Percentiles rank a stretch among this genome's conserved stretches.
phyloP scores from a whole-genome alignment of 2,329 filamentous ascomycete species.

The Arthrobotrys pseudoclavata region DNA sequence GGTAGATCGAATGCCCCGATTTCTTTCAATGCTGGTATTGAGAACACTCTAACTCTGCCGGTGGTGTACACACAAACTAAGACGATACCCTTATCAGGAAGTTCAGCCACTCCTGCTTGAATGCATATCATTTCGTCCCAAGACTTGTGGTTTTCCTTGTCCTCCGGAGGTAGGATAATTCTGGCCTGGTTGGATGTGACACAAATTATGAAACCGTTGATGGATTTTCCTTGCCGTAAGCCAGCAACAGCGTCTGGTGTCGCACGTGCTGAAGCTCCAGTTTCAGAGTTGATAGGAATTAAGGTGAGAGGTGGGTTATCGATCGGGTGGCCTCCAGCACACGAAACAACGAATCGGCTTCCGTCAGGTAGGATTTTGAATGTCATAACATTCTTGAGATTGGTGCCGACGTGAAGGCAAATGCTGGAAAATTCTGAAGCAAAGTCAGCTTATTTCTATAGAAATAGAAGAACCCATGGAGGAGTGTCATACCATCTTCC shows the following conservation, averaged over 20 bases:
- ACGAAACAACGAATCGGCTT: conserved; percentile 78
- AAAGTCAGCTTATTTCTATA: conserved; percentile 62
- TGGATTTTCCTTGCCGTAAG: conserved; percentile 79
- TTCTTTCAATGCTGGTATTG: conserved; percentile 89
- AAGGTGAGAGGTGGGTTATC: conserved; percentile 77
- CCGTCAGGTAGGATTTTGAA: conserved; percentile 88
- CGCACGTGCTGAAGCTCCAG: conserved; percentile 80
- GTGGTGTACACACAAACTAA: conserved; percentile 89
- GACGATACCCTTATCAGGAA: conserved; percentile 80
- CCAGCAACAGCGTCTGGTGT: conserved; percentile 81
- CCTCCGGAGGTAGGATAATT: conserved; percentile 85
- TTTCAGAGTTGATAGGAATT: conserved; percentile 82
- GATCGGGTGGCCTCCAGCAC: conserved; percentile 77
- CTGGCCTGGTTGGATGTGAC: conserved; percentile 81
- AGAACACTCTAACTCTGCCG: conserved; percentile 81
- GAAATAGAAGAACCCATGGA: background rate
- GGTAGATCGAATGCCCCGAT: conserved; percentile 70
- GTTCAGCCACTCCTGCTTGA: conserved; percentile 80
- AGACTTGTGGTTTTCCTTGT: conserved; percentile 91
- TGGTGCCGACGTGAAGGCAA: conserved; percentile 90
- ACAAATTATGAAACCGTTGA: conserved; percentile 84
- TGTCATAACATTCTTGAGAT: conserved; percentile 83
- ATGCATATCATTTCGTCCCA: conserved; percentile 83
- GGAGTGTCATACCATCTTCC: conserved; percentile 74
- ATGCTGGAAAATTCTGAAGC: conserved; percentile 86